phyloP scores from a whole-genome alignment of 1,284 basidiomycete species.

The Microbotryum silenes-acaulis region DNA sequence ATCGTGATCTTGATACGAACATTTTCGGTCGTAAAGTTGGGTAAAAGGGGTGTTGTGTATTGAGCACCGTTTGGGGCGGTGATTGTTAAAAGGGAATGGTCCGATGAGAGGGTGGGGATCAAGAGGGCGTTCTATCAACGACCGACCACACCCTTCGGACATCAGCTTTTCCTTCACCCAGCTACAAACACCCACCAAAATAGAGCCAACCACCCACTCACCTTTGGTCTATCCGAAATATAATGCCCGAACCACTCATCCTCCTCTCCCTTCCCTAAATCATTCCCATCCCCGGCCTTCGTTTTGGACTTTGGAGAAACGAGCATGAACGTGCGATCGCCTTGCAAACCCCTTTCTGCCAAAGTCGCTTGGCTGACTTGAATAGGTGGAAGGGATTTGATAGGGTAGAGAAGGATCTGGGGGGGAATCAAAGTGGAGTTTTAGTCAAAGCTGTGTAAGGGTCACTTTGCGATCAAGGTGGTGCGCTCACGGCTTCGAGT shows the following conservation, averaged over 20 bases:
- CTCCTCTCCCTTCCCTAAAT: background rate
- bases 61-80: background rate
- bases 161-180: background rate
- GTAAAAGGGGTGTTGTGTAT: background rate
- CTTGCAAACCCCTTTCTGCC: background rate
- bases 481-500: no score
- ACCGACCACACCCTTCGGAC: no score
- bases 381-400: constrained; percentile 13
- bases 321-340: constrained; percentile 12
- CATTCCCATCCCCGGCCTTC: no score
- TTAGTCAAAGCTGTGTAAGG: no score
- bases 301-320: background rate
- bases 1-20: background rate
- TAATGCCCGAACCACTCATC: constrained; percentile 7
- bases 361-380: background rate
- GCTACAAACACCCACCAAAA: no score
- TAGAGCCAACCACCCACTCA: background rate
- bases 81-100: background rate
- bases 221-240: background rate
- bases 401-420: constrained; percentile 16
- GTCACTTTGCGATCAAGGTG: no score
- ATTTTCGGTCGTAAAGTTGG: background rate
- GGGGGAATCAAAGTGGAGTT: no score
- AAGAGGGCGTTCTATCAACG: constrained; percentile 6
- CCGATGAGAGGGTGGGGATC: background rate